phyloP scores from a whole-genome alignment of 129 eudicot species.

The Lonicera japonica region DNA sequence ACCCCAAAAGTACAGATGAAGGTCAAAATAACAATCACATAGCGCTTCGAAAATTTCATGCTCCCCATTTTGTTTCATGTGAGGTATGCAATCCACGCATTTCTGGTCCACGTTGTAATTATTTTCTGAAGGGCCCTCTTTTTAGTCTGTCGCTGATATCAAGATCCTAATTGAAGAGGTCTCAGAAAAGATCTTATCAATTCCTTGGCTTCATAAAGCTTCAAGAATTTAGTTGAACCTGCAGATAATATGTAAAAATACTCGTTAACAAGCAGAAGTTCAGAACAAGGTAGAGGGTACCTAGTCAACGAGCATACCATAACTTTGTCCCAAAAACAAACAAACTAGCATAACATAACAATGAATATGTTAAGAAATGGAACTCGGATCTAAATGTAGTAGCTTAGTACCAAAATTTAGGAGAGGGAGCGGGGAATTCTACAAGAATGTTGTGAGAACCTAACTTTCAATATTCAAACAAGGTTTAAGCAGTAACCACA shows the following conservation, averaged over 20 bases:
- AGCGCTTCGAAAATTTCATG: conserved; percentile 55
- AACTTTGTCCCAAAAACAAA: no score
- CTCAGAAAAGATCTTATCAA: neutral
- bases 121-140: neutral
- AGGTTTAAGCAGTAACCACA: neutral
- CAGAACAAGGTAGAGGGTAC: neutral
- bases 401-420: neutral
- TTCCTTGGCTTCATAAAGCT: neutral
- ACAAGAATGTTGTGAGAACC: neutral
- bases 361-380: neutral
- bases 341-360: neutral
- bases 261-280: neutral
- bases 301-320: neutral
- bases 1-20: conserved; percentile 80
- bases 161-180: neutral
- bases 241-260: neutral
- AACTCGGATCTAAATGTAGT: neutral
- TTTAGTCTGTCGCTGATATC: neutral
- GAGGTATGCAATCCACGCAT: conserved; percentile 3
- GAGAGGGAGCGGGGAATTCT: neutral
- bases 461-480: neutral
- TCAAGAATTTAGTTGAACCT: neutral
- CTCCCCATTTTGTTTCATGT: conserved; percentile 35
- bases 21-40: conserved; percentile 72
- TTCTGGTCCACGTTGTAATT: neutral